Evolutionary conservation across 2,329 filamentous ascomycete species (phyloP), one percentile per base, ranked within the genome.

Genomic region (Neofusicoccum cordaticola): DNA sequence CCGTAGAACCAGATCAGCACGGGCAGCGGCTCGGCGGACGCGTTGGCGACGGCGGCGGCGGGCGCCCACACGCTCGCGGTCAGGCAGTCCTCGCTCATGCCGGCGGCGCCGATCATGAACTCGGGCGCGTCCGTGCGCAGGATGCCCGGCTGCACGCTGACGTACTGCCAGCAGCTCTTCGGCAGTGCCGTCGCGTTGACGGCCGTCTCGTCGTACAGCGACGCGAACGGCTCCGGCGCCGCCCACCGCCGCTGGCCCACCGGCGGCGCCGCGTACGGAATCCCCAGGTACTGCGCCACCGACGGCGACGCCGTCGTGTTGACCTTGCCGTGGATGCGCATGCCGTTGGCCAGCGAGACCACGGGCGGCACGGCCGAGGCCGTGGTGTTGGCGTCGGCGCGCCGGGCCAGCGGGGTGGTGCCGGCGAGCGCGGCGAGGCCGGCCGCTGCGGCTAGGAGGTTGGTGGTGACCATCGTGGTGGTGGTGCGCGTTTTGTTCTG

Each of bases 271-370:
- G 74, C 76, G 62, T 74, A 79, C 12, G 71, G 72, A 41, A 78
- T 75, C n/a, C 75, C 75, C 22, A 78, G 65, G 45, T 76, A 78
- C 47, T 78, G 73, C 65, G 17, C 75, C 69, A 57, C 57, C 50
- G 2, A 66, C 67, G 44, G 65, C 67, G 60, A 73, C 11, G 71
- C 71, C 2, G 67, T 66, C 4, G 74, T 70, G 53, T 66, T 63
- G 60, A 75, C 8, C 13, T 11, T 47, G 37, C 48, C 61, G n/a
- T 63, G 61, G 39, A 63, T 31, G 27, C 15, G 31, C 22, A 63
- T n/a, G 39, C 48, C 39, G 39, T 44, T 45, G 48, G 27, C 1
- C n/a, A 63, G 61, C 12, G 35, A 17, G 34, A 63, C 22, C 22
- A 45, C 37, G 6, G 61, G 60, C 8, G 47, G 45, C 0, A 37